Percentiles rank a stretch among this genome's conserved stretches.
Conservation (phyloP, 805 yeast species). For the Torulaspora maleeae region DNA sequence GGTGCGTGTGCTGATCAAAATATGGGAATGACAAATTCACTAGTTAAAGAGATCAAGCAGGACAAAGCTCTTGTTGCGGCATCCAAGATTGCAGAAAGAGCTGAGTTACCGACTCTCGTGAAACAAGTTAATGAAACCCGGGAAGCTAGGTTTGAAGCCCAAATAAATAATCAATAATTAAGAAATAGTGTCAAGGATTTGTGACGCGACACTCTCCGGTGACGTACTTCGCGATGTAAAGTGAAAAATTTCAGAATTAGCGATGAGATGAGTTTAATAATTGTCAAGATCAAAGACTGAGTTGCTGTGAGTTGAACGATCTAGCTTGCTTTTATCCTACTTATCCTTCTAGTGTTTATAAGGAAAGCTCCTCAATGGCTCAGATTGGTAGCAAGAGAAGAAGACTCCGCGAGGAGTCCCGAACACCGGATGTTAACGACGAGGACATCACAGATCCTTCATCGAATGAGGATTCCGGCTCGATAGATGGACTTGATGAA, state of each 20-base stretch:
- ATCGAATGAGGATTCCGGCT: constrained; percentile 47
- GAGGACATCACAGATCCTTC: constrained; percentile 52
- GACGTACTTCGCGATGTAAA: background rate
- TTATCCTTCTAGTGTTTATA: background rate
- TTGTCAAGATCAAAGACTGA: background rate
- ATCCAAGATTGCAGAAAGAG: constrained; percentile 72
- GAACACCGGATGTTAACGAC: constrained; percentile 34
- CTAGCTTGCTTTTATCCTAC: background rate
- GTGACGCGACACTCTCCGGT: constrained; percentile 2
- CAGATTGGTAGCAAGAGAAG: constrained; percentile 13
- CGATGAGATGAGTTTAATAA: constrained; percentile 4
- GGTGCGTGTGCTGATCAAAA: constrained; percentile 65
- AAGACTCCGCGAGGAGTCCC: constrained; percentile 24
- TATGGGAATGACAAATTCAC: constrained; percentile 59
- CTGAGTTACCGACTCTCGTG: constrained; percentile 49
- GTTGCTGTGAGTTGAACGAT: too few species aligned
- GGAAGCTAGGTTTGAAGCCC: constrained; percentile 39
- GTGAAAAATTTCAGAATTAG: constrained; percentile 6
- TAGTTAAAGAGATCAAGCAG: constrained; percentile 64
- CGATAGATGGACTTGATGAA: constrained; percentile 37
- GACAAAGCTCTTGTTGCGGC: constrained; percentile 84
- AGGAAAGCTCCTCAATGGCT: background rate
- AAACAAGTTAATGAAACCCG: constrained; percentile 51
- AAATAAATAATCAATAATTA: constrained; percentile 14
- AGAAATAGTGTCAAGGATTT: background rate